Evolutionary conservation across 192 early-diverging fungal genomes (phyloP), one percentile per base, ranked within the genome.

Genomic region (Backusella parvicylindrica): DNA sequence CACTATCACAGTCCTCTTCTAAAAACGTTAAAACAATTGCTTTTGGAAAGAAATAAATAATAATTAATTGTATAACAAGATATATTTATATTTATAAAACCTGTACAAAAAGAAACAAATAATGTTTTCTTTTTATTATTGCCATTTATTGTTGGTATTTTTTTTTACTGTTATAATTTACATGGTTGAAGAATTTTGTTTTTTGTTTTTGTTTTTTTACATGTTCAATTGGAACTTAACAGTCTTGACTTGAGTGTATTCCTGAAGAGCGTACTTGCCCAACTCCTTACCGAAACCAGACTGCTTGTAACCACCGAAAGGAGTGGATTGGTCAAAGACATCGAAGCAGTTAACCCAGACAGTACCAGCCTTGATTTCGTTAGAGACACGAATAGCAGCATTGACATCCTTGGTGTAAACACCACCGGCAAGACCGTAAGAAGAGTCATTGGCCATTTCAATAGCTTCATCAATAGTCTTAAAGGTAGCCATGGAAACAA

Each of bases 291-390:
- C 74, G 12, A 75, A 69, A 43, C 91, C 91, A 75, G 86, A 87
- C 63, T 82, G 81, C 64, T 92, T 91, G 70, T 83, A 77, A 9
- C 93, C 93, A 56, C 93, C 93, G 82, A 95, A 94, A 15, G 93
- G 93, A 88, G 91, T 90, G 49, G 82, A 81, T n/a, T 92, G 84
- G 71, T 94, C 91, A 40, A 91, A 83, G 26, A 86, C 81, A 83
- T 90, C 86, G 89, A 92, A 95, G 64, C 87, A 88, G 82, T 96
- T 96, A 33, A 94, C 87, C 93, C 92, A 95, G 8, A 93, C 87
- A 36, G 84, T 91, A 13, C 93, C 92, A 21, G 89, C 86, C 31
- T 94, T 75, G 70, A 95, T 72, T 75, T 81, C 72, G n/a, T 80
- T 79, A 18, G 89, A 86, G 0, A 94, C 88, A 3, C 89, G 84